Conservation (phyloP, 2,329 filamentous ascomycete genomes). For the Pseudocercospora crystallina region DNA sequence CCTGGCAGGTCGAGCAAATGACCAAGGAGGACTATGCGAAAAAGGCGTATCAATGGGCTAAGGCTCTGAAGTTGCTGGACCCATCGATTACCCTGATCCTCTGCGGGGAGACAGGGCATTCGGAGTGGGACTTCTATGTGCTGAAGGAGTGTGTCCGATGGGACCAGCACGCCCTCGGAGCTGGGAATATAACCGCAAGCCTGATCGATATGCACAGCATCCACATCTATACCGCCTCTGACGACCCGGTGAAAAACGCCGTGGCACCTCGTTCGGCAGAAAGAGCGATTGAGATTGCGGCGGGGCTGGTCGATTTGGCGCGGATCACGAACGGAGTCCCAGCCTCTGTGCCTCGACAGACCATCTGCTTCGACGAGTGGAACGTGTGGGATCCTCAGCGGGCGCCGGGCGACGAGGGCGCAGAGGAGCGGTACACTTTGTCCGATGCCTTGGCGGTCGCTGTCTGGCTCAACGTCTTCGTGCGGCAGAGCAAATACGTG, state of each 20-base stretch:
- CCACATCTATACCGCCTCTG: constrained; percentile 70
- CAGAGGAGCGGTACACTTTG: constrained; percentile 72
- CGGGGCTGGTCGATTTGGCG: constrained; percentile 69
- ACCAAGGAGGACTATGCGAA: constrained; percentile 69
- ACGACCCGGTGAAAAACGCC: constrained; percentile 53
- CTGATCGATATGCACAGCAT: constrained; percentile 80
- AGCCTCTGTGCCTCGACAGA: constrained; percentile 59
- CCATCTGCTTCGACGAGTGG: constrained; percentile 83
- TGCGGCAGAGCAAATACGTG: constrained; percentile 68
- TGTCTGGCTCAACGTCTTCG: constrained; percentile 73
- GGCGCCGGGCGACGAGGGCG: constrained; percentile 69
- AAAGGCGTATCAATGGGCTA: constrained; percentile 69
- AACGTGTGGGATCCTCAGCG: constrained; percentile 77
- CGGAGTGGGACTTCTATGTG: constrained; percentile 71
- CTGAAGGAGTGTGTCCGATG: constrained; percentile 66
- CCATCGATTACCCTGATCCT: constrained; percentile 69
- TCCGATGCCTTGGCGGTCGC: constrained; percentile 74
- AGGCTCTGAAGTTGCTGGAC: constrained; percentile 70
- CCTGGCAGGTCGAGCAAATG: constrained; percentile 66
- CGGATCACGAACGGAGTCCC: constrained; percentile 67
- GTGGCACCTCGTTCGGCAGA: constrained; percentile 69
- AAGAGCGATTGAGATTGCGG: constrained; percentile 70
- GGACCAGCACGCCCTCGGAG: constrained; percentile 50
- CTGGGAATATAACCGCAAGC: constrained; percentile 44
- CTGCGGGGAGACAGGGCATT: constrained; percentile 69